These are phyloP conservation scores for Parachlorella kessleri DNA, from an alignment of 139 green algal species.

Conservation along the genomic window DNA sequence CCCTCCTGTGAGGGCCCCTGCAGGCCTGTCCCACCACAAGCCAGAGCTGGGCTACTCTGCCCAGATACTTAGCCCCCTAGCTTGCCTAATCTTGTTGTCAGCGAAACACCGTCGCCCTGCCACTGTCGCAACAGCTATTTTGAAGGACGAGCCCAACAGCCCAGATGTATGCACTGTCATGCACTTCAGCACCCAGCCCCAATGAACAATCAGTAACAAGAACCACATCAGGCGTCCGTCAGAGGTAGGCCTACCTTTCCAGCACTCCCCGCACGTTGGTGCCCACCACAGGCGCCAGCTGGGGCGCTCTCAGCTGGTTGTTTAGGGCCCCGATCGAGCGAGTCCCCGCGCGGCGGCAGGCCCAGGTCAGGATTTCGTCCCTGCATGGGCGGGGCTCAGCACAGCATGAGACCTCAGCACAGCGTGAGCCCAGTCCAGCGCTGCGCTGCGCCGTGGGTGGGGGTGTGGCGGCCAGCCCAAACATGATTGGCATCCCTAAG, in stretches of 20 bases:
- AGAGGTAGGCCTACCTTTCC: neutral
- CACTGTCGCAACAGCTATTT: neutral
- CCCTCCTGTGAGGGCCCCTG: no score
- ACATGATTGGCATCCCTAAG: no score
- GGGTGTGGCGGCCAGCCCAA: no score
- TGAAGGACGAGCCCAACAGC: neutral
- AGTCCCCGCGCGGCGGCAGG: constrained; percentile 18
- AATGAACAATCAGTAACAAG: neutral
- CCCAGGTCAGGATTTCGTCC: constrained; percentile 55
- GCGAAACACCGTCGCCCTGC: no score
- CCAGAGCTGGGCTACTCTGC: no score
- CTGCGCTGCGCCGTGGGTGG: no score
- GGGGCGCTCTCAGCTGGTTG: constrained; percentile 28
- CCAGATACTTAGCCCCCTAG: no score
- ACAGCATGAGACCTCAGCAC: no score
- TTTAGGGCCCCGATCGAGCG: constrained; percentile 30
- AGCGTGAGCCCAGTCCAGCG: no score
- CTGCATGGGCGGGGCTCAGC: neutral
- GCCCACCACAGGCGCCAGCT: constrained; percentile 48
- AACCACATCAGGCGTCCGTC: neutral
- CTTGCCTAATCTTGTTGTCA: no score
- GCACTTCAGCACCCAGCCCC: neutral
- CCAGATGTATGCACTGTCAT: constrained; percentile 1
- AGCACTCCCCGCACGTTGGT: constrained; percentile 44
- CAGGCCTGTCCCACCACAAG: no score